Percentiles rank a stretch among this genome's conserved stretches.
These are phyloP conservation scores for Brassica juncea DNA, from an alignment of 345 rosid species.

Conservation along the genomic window DNA sequence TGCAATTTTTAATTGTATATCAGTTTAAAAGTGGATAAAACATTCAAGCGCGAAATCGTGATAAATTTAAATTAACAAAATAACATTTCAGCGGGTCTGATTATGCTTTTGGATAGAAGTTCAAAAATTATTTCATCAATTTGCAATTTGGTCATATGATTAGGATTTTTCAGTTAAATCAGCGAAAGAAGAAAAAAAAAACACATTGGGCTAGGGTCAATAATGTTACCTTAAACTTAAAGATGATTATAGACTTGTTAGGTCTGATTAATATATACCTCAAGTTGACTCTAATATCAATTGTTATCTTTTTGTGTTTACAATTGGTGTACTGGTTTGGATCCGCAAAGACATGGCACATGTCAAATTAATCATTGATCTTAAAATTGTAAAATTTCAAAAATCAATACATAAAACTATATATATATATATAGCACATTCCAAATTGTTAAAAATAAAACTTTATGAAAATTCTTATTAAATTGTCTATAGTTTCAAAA, in stretches of 20 bases:
- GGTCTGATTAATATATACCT: not conserved
- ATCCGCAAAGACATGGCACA: no score
- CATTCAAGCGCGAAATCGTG: not conserved
- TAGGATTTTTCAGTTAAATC: slow-evolving; percentile 19
- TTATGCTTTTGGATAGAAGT: not conserved
- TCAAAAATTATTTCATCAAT: not conserved
- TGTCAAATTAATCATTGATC: no score
- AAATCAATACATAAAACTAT: no score
- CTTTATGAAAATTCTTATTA: not conserved
- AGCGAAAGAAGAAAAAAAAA: not conserved
- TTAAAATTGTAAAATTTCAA: no score
- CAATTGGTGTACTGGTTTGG: not conserved
- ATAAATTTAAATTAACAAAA: not conserved
- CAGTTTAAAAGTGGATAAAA: not conserved
- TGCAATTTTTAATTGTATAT: not conserved
- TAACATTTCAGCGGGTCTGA: not conserved
- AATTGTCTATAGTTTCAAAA: not conserved
- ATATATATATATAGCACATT: no score
- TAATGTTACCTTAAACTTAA: not conserved
- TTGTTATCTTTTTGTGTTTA: not conserved
- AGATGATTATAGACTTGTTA: not conserved
- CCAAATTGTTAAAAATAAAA: not conserved
- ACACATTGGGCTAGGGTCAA: not conserved
- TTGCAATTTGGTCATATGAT: slow-evolving; percentile 8
- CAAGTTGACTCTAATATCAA: not conserved